phyloP scores from a whole-genome alignment of 345 rosid genomes.

The Euclidium syriacum region DNA sequence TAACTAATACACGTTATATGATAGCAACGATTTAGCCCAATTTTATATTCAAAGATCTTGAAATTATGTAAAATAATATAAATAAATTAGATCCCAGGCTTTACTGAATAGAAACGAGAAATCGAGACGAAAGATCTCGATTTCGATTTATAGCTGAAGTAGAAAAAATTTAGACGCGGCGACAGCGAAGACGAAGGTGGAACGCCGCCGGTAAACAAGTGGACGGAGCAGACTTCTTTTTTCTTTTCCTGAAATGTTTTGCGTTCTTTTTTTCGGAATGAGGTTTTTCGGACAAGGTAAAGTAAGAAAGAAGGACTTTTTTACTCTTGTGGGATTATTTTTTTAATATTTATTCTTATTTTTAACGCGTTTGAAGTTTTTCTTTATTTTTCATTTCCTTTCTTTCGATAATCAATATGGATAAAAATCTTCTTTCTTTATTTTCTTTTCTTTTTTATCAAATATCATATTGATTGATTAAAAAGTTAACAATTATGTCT shows the following conservation, averaged over 20 bases:
- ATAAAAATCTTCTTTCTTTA: too few relatives aligned
- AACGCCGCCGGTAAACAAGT: conserved; percentile 16
- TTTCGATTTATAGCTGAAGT: background rate
- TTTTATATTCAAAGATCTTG: conserved; percentile 8
- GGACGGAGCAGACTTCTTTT: background rate
- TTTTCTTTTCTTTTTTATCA: too few relatives aligned
- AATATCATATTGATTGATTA: too few relatives aligned
- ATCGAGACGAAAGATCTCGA: conserved; percentile 1
- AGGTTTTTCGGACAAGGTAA: conserved; percentile 29
- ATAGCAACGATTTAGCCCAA: background rate
- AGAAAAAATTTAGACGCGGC: conserved; percentile 1
- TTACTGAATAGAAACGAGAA: background rate
- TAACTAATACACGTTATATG: conserved; percentile 29
- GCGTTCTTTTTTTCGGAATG: background rate
- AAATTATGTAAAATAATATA: background rate
- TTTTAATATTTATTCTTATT: too few relatives aligned
- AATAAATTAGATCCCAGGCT: background rate
- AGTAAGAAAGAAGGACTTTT: background rate
- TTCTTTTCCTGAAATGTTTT: background rate
- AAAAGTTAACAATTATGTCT: too few relatives aligned
- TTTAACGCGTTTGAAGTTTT: conserved; percentile 4
- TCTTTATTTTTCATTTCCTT: background rate
- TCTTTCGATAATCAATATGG: background rate
- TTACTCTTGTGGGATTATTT: background rate
- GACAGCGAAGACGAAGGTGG: conserved; percentile 1